These are phyloP conservation scores for Taphrina wiesneri DNA, from an alignment of 1,139 yeast genomes.

Conservation along the genomic window DNA sequence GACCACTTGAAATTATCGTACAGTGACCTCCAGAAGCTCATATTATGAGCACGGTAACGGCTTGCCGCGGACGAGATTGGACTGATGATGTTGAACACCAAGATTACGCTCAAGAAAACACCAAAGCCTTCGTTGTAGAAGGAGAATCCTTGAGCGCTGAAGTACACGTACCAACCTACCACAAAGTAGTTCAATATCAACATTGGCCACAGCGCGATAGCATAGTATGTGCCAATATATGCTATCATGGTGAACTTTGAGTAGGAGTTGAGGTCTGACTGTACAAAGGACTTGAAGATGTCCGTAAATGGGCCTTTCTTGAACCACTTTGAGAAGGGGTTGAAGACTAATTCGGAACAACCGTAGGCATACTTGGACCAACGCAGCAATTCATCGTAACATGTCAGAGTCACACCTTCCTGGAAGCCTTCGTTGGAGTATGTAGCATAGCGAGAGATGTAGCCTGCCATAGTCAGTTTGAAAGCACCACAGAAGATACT, in stretches of 20 bases:
- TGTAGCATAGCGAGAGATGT: conserved; percentile 36
- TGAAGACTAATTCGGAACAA: conserved; percentile 37
- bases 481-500: neutral
- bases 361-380: conserved; percentile 39
- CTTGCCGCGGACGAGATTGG: conserved; percentile 37
- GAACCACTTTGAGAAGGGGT: conserved; percentile 37
- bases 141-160: conserved; percentile 33
- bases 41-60: conserved; percentile 35
- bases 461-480: conserved; percentile 30
- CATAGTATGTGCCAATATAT: conserved; percentile 38
- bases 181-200: conserved; percentile 36
- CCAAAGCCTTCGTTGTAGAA: conserved; percentile 35
- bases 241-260: conserved; percentile 37
- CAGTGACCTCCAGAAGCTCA: conserved; percentile 34
- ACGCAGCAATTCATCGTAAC: conserved; percentile 38
- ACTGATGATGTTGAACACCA: conserved; percentile 37
- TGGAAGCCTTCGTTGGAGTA: conserved; percentile 36
- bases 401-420: conserved; percentile 39
- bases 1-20: conserved; percentile 37
- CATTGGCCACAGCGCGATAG: conserved; percentile 36
- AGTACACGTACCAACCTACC: conserved; percentile 37
- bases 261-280: conserved; percentile 36
- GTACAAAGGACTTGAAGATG: conserved; percentile 35
- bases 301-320: conserved; percentile 36
- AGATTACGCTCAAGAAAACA: conserved; percentile 31